phyloP scores from a whole-genome alignment of 257 asterid genomes.

The Fraxinus anomala region DNA sequence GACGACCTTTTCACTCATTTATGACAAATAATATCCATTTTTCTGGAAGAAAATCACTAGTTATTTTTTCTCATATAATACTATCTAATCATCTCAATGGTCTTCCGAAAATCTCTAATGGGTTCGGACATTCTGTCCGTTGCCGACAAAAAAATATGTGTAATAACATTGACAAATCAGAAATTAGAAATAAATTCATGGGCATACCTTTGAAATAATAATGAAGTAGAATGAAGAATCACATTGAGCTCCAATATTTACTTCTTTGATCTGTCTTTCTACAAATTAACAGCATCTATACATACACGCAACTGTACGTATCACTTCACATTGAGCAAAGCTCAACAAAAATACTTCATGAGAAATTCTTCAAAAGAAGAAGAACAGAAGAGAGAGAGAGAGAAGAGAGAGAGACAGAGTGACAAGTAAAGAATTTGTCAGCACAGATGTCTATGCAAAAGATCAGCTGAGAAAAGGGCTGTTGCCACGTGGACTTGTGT shows the following conservation, averaged over 20 bases:
- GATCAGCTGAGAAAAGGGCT: slow-evolving; percentile 15
- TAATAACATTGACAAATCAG: neutral
- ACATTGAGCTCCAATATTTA: neutral
- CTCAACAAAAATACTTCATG: neutral
- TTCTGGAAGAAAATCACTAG: too few species aligned
- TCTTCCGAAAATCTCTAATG: too few species aligned
- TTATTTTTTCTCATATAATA: too few species aligned
- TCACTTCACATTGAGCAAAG: neutral
- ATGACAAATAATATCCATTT: too few species aligned
- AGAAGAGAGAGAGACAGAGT: slow-evolving; percentile 25
- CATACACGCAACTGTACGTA: neutral
- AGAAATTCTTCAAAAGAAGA: slow-evolving; percentile 3
- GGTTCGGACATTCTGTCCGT: too few species aligned
- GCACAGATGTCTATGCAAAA: slow-evolving; percentile 33
- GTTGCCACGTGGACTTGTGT: slow-evolving; percentile 36
- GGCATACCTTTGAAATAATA: neutral
- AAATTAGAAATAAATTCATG: too few species aligned
- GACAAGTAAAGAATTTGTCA: slow-evolving; percentile 16
- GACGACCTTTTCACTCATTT: too few species aligned
- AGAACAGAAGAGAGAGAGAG: slow-evolving; percentile 19
- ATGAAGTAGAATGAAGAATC: neutral
- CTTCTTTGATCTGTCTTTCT: neutral
- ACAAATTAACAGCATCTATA: neutral
- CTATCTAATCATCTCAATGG: too few species aligned
- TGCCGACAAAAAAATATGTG: too few species aligned